These are phyloP conservation scores for Oenanthe javanica DNA, from an alignment of 140 eudicot species.

Conservation along the genomic window DNA sequence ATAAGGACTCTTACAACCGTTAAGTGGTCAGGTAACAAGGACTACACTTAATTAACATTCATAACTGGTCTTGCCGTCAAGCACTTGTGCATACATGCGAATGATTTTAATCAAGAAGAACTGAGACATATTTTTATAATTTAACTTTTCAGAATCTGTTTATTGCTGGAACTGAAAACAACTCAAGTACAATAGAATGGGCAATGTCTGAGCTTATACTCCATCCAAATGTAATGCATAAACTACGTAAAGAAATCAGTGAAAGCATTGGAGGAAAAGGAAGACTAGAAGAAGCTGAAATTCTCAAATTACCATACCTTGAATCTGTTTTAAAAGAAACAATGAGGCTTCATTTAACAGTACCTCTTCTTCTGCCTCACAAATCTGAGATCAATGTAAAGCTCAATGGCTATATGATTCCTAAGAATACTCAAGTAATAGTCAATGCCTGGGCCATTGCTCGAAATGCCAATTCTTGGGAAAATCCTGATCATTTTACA, in stretches of 20 bases:
- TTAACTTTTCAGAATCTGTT: background rate
- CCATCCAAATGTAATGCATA: background rate
- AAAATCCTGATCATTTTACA: background rate
- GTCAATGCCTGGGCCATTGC: background rate
- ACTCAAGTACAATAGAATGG: background rate
- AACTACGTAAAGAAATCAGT: background rate
- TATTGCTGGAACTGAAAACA: conserved; percentile 1
- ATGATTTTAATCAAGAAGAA: too few species aligned
- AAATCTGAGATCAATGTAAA: background rate
- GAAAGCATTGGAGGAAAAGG: background rate
- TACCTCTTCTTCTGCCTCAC: conserved; percentile 9
- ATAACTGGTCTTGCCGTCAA: too few species aligned
- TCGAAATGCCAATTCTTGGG: background rate
- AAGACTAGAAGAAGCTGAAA: background rate
- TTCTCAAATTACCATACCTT: background rate
- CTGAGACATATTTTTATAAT: too few species aligned
- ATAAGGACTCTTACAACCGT: too few species aligned
- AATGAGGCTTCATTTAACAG: background rate
- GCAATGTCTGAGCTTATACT: conserved; percentile 7
- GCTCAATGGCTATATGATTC: background rate
- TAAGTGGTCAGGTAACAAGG: background rate
- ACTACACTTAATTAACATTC: background rate
- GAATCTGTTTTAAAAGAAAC: conserved; percentile 1
- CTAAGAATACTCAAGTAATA: background rate
- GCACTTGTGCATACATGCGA: too few species aligned